Evolutionary conservation across 352 stramenopile species (phyloP), one percentile per base, ranked within the genome.

Genomic region (Pythium guiyangense): DNA sequence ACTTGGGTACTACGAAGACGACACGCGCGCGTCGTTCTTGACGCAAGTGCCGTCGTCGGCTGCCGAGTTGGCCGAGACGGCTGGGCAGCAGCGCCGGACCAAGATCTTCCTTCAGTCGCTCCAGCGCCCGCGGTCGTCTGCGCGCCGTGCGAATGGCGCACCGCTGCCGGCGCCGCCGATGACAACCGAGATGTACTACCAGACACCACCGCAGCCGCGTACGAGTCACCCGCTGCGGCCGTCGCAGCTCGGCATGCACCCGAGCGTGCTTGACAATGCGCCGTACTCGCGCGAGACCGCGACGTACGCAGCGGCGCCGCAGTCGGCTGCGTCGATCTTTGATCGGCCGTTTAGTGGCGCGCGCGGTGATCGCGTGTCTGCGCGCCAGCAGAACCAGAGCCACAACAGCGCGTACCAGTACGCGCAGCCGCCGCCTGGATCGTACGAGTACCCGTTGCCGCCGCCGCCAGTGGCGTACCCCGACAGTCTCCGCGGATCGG

Each of bases 61-160:
- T 1, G 57, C 42, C 6, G 53, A 61, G 9, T 52, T 57, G 51
- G 61, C 54, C 29, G 57, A 27, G 58, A 54, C 10, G 18, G 54
- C 9, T 42, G 61, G 20, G 29, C 37, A 55, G 55, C 60, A 79
- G 15, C 64, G 69, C 29, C 63, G 62, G 27, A 74, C 73, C 29
- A 86, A 84, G 67, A 88, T 92, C 52, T 85, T 86, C 43, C 52
- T 92, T 47, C 79, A 90, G 60, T 90, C 81, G 8, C 87, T 92
- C 75, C 67, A 73, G 4, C 69, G 65, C 9, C 68, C 42, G 18
- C 59, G 52, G 1, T 44, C 58, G 12, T 52, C 58, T 0, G 34
- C 27, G 20, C 59, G 49, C 2, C 43, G 43, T 6, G 45, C 60
- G 3, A 57, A 49, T 3, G 53, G 67, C 35, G 39, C 66, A 6